Evolutionary conservation across 148 eudicot genomes (phyloP), one percentile per base, ranked within the genome.

Genomic region (Amaranthus cruentus): DNA sequence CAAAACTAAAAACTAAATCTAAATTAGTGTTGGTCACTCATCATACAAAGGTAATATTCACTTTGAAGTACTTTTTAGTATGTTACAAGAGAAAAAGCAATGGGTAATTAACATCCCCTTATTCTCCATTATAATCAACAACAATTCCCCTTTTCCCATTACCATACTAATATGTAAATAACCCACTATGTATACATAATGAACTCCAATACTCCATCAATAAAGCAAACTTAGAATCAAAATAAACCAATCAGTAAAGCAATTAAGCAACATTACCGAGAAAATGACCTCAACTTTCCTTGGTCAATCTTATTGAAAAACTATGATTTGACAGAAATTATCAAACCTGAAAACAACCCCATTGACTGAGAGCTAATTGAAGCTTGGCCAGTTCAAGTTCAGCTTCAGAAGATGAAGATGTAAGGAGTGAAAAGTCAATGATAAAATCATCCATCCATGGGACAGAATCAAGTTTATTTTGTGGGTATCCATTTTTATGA

Each of bases 311-410:
- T 46, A 6, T 43, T 43, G 1, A 44, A 63, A 64, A 65, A 5
- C 8, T 9, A 2, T 58, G 4, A 52, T 2, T 2, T 13, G 51
- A 73, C 38, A 28, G 1, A 54, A 67, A 9, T 2, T 28, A 56
- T 1, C 47, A 47, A 62, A 81, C 81, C 84, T 78, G 79, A n/a
- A 78, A 81, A 69, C 84, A 81, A 54, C 84, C 84, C 81, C 81
- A 81, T 21, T 76, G 47, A 52, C 47, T 78, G 50, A 82, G 81
- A 66, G 75, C 72, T 42, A 42, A 70, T 53, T 54, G 70, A 62
- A 82, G 81, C 65, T 82, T 78, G 11, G 46, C 60, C 61, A 78
- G 68, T 62, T 78, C 81, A 58, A 7, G 4, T 11, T 62, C 50
- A 28, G 64, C 60, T 54, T 38, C 66, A 28, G 70, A 10, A 10